These are phyloP conservation scores for Apiospora malaysiana DNA, from an alignment of 2,329 filamentous ascomycete species.

Conservation along the genomic window DNA sequence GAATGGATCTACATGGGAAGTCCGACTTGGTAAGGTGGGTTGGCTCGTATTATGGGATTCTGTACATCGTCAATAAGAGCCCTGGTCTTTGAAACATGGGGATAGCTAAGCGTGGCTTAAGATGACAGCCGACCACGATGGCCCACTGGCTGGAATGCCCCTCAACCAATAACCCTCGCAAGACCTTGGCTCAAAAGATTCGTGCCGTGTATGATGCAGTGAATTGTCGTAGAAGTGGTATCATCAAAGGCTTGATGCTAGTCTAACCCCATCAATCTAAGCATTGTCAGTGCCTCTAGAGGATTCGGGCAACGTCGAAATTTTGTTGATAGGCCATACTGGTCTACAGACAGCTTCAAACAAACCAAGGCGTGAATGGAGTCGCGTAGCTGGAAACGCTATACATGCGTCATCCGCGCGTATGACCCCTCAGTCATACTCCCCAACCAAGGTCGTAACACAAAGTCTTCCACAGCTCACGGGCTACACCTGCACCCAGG, in stretches of 20 bases:
- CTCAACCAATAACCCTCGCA: neutral
- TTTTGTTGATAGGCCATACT: neutral
- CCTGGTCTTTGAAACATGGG: neutral
- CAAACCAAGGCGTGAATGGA: neutral
- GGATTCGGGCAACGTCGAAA: neutral
- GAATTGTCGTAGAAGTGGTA: neutral
- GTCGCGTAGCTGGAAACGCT: neutral
- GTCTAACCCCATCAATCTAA: neutral
- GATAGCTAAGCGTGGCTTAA: neutral
- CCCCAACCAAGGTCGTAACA: neutral
- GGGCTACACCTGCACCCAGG: neutral
- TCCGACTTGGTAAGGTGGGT: neutral
- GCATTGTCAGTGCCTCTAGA: neutral
- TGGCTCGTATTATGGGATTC: neutral
- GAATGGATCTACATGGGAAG: neutral
- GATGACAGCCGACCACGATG: neutral
- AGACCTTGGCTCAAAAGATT: neutral
- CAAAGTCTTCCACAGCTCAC: neutral
- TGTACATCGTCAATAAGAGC: neutral
- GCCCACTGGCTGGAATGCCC: neutral
- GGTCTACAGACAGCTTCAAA: neutral
- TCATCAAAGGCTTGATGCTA: neutral
- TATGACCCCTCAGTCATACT: neutral
- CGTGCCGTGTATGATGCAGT: neutral
- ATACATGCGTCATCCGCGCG: neutral